Evolutionary conservation across 495 filamentous ascomycete species (phyloP).

Genomic region (Lophium mytilinum): DNA sequence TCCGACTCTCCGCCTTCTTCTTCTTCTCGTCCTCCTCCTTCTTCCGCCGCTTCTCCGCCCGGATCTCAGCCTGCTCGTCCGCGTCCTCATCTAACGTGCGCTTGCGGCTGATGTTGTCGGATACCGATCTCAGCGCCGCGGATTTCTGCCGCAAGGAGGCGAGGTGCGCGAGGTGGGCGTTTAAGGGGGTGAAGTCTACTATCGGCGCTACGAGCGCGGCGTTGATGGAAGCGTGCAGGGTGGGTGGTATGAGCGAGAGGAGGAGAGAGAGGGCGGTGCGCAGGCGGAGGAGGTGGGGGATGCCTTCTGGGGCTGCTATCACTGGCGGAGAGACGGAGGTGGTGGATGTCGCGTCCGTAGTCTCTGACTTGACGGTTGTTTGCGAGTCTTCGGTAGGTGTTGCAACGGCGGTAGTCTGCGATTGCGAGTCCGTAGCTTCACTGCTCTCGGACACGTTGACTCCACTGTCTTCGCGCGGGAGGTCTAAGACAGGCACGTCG

Average conservation of each 20-base stretch:
- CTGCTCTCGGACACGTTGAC: constrained; percentile 38
- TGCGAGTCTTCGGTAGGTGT: constrained; percentile 7
- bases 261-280: constrained; percentile 72
- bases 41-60: constrained; percentile 54
- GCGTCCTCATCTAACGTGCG: constrained; percentile 56
- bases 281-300: constrained; percentile 42
- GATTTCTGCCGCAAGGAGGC: constrained; percentile 60
- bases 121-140: constrained; percentile 51
- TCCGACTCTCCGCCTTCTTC: constrained; percentile 62
- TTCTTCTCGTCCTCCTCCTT: constrained; percentile 70
- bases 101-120: constrained; percentile 68
- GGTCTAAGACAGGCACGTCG: constrained; percentile 56
- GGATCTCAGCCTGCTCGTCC: constrained; percentile 44
- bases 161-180: constrained; percentile 57
- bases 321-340: background rate
- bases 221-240: constrained; percentile 44
- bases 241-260: constrained; percentile 56
- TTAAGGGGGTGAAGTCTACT: constrained; percentile 60
- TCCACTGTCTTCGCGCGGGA: constrained; percentile 26
- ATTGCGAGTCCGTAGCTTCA: background rate
- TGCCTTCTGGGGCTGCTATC: constrained; percentile 12
- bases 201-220: constrained; percentile 36
- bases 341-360: constrained; percentile 2
- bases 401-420: constrained; percentile 22
- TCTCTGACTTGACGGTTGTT: constrained; percentile 2